Conservation (phyloP, 2,329 filamentous ascomycete genomes). For the Alternaria novae-zelandiae region DNA sequence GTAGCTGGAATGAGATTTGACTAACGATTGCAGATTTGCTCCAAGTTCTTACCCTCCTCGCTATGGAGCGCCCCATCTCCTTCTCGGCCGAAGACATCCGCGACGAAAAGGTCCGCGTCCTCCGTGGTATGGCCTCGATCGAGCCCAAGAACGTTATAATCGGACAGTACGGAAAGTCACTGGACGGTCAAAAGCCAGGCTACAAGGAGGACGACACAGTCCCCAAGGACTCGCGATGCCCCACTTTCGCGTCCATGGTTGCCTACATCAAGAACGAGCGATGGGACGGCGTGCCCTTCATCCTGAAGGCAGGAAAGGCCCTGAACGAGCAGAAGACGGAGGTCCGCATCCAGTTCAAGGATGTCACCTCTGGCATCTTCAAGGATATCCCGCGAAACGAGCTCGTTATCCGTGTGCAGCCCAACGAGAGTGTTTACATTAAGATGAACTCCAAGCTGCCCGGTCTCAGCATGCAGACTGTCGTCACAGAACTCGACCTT, state of each 20-base stretch:
- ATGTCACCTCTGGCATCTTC: constrained; percentile 98
- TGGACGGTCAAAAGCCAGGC: constrained; percentile 93
- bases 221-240: constrained; percentile 94
- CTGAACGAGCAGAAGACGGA: constrained; percentile 99
- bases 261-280: constrained; percentile 99
- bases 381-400: constrained; percentile 99
- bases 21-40: constrained; percentile 69
- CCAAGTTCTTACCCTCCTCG: constrained; percentile 92
- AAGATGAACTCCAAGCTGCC: constrained; percentile 99
- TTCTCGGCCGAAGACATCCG: constrained; percentile 98
- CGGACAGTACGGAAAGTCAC: constrained; percentile 94
- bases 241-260: constrained; percentile 96
- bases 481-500: constrained; percentile 96
- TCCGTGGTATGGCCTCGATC: constrained; percentile 90
- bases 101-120: constrained; percentile 97
- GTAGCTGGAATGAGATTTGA: not conserved
- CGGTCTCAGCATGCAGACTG: constrained; percentile 98
- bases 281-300: constrained; percentile 99
- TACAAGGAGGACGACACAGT: constrained; percentile 99
- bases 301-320: constrained; percentile 98
- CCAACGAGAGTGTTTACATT: constrained; percentile 99
- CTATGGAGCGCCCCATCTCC: constrained; percentile 98
- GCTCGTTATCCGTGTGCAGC: constrained; percentile 98
- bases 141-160: constrained; percentile 99
- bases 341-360: constrained; percentile 99